These are phyloP conservation scores for Mycena olivaceomarginata DNA, from an alignment of 768 basidiomycete genomes.

Conservation along the genomic window DNA sequence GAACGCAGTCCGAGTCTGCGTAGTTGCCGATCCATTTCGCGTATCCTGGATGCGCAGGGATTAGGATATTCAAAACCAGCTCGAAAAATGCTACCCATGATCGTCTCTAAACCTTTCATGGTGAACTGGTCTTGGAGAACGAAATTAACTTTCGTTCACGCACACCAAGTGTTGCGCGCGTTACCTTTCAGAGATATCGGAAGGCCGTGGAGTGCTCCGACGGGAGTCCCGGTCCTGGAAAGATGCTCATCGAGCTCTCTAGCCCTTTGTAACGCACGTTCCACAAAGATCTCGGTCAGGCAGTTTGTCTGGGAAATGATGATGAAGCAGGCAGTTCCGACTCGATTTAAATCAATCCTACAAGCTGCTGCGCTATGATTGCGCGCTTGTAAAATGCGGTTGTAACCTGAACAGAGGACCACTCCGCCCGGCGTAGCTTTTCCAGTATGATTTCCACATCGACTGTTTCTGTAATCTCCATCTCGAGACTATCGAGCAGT, in stretches of 20 bases:
- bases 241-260: constrained; percentile 69
- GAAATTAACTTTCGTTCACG: neutral
- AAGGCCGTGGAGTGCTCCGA: constrained; percentile 72
- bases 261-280: constrained; percentile 69
- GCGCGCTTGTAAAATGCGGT: constrained; percentile 81
- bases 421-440: constrained; percentile 67
- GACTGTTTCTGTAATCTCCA: constrained; percentile 75
- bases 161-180: neutral
- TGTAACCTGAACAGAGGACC: constrained; percentile 76
- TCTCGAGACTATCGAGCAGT: constrained; percentile 70
- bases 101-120: constrained; percentile 77
- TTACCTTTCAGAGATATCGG: constrained; percentile 65
- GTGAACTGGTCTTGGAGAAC: constrained; percentile 69
- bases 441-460: constrained; percentile 65
- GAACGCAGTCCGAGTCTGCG: constrained; percentile 67
- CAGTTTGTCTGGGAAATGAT: constrained; percentile 63
- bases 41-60: constrained; percentile 60
- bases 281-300: constrained; percentile 75
- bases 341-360: constrained; percentile 49
- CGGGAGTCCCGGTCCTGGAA: constrained; percentile 64
- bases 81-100: constrained; percentile 45
- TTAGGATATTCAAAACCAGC: neutral
- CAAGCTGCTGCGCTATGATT: constrained; percentile 80
- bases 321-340: neutral
- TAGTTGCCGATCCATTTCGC: constrained; percentile 71